Percentiles rank a stretch among this genome's conserved stretches.
phyloP scores from a whole-genome alignment of 768 basidiomycete genomes.

The Boletus rufocinnamomeus region DNA sequence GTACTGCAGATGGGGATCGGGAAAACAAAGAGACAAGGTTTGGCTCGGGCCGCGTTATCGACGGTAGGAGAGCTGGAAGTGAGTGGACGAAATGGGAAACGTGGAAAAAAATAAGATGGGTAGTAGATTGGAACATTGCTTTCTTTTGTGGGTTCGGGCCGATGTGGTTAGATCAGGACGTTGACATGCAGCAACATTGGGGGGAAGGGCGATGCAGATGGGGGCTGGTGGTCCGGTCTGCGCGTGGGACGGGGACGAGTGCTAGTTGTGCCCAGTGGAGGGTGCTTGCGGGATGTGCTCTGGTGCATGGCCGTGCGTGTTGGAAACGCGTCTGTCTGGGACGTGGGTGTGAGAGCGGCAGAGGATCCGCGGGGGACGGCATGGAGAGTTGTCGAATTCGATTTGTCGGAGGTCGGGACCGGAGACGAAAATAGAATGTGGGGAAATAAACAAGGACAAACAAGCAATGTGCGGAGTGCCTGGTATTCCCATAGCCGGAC shows the following conservation, averaged over 20 bases:
- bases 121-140: not conserved
- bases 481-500: slow-evolving; percentile 35
- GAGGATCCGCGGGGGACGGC: not conserved
- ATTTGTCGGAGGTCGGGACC: slow-evolving; percentile 19
- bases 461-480: slow-evolving; percentile 15
- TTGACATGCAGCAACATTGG: too few species aligned
- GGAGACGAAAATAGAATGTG: slow-evolving; percentile 23
- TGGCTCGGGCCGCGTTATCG: not conserved
- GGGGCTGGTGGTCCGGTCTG: not conserved
- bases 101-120: too few species aligned
- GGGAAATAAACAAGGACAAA: slow-evolving; percentile 23
- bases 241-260: not conserved
- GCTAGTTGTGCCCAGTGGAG: too few species aligned
- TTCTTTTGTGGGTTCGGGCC: too few species aligned
- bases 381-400: slow-evolving; percentile 11
- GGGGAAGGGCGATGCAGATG: too few species aligned
- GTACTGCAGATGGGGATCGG: not conserved
- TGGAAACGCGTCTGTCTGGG: too few species aligned
- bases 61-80: not conserved
- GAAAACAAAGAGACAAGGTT: not conserved
- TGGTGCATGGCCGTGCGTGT: too few species aligned
- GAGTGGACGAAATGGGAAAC: not conserved
- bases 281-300: too few species aligned
- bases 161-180: too few species aligned
- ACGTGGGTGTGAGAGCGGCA: not conserved